Evolutionary conservation across 2,329 filamentous ascomycete species (phyloP).

Genomic region (Trichoderma semiorbis): DNA sequence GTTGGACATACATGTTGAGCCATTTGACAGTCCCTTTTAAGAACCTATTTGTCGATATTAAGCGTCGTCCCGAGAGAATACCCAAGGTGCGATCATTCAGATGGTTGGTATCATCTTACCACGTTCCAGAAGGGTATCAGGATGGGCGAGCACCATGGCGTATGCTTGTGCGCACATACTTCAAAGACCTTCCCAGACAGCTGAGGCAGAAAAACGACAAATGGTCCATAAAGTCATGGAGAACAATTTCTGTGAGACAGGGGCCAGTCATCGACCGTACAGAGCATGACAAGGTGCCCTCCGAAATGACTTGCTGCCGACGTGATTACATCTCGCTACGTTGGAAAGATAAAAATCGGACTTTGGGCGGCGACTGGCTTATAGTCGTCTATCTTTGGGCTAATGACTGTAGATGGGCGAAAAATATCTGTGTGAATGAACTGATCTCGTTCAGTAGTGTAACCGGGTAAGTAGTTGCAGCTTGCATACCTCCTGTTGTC

Average conservation of each 20-base stretch:
- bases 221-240: background rate
- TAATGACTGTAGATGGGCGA: background rate
- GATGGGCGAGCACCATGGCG: constrained; percentile 7
- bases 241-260: background rate
- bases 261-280: background rate
- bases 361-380: background rate
- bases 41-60: background rate
- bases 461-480: background rate
- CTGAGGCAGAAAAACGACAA: background rate
- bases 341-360: background rate
- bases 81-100: background rate
- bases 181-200: background rate
- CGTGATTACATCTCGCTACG: background rate
- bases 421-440: background rate
- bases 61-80: background rate
- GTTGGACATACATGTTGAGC: background rate
- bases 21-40: background rate
- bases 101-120: background rate
- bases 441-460: background rate
- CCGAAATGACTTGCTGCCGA: background rate
- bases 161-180: background rate
- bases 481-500: background rate
- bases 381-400: background rate
- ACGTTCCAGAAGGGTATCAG: background rate
- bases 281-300: background rate